A percentile compares a stretch with the other conserved stretches of the same genome.
Conservation (phyloP, 1,139 yeast species). For the Insectozyma bohioensis region DNA sequence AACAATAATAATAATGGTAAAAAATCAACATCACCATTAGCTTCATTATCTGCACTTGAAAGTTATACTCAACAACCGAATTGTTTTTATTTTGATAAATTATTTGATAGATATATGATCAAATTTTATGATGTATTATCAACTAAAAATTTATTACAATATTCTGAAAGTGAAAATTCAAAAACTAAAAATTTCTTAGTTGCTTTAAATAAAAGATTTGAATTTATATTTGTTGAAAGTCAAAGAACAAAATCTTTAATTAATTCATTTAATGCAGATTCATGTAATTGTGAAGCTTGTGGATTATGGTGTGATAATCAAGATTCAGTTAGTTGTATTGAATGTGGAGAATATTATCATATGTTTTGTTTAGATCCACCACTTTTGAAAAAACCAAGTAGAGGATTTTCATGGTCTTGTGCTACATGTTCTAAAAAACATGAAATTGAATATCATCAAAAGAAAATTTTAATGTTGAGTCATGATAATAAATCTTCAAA, state of each 20-base stretch:
- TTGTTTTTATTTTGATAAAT: slow-evolving; percentile 78
- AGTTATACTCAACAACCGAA: slow-evolving; percentile 59
- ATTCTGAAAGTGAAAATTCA: slow-evolving; percentile 52
- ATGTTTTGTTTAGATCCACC: slow-evolving; percentile 90
- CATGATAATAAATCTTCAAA: slow-evolving; percentile 46
- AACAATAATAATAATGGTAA: slow-evolving; percentile 9
- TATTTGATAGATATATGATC: slow-evolving; percentile 85
- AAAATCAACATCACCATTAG: slow-evolving; percentile 21
- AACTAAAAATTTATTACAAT: slow-evolving; percentile 46
- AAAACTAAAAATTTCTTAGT: slow-evolving; percentile 56
- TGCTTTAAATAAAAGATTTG: slow-evolving; percentile 68
- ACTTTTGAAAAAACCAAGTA: slow-evolving; percentile 69
- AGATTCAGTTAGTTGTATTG: slow-evolving; percentile 83
- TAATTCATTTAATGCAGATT: slow-evolving; percentile 55
- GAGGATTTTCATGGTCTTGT: slow-evolving; percentile 96
- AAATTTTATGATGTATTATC: slow-evolving; percentile 71
- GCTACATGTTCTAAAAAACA: slow-evolving; percentile 63
- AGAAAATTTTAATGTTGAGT: slow-evolving; percentile 40
- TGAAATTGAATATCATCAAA: slow-evolving; percentile 28
- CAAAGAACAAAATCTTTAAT: slow-evolving; percentile 65
- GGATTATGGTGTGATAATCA: slow-evolving; percentile 74
- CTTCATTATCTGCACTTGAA: slow-evolving; percentile 34
- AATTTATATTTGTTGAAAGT: slow-evolving; percentile 74
- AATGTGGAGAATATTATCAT: slow-evolving; percentile 70
- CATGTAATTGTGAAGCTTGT: slow-evolving; percentile 67